A percentile compares a stretch with the other conserved stretches of the same genome.
phyloP scores from a whole-genome alignment of 495 filamentous ascomycete genomes.

The Neurospora sp. region DNA sequence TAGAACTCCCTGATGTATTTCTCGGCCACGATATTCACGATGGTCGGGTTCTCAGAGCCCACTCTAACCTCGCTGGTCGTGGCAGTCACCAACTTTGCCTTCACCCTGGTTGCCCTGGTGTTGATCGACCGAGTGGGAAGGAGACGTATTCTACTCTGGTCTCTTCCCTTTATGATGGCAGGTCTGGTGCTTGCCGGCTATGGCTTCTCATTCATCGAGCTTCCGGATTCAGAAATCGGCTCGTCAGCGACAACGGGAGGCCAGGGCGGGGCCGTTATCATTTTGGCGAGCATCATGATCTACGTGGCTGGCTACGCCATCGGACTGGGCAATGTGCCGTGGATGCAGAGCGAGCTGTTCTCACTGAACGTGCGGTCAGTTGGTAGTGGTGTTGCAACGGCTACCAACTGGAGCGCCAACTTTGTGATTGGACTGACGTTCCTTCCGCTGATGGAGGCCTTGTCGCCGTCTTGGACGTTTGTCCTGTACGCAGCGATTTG shows the following conservation, averaged over 20 bases:
- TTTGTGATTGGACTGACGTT: slow-evolving; percentile 83
- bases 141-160: slow-evolving; percentile 68
- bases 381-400: slow-evolving; percentile 73
- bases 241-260: slow-evolving; percentile 7
- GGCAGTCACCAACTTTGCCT: slow-evolving; percentile 72
- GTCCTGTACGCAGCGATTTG: slow-evolving; percentile 64
- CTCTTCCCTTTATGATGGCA: slow-evolving; percentile 72
- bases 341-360: slow-evolving; percentile 90
- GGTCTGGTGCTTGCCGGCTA: slow-evolving; percentile 58
- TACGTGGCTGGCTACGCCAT: slow-evolving; percentile 80
- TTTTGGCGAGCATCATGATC: slow-evolving; percentile 63
- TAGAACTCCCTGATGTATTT: slow-evolving; percentile 93
- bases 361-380: slow-evolving; percentile 71
- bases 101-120: slow-evolving; percentile 66
- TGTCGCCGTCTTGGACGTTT: slow-evolving; percentile 73
- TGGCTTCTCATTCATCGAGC: slow-evolving; percentile 52
- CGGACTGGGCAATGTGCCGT: slow-evolving; percentile 85
- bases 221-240: slow-evolving; percentile 14
- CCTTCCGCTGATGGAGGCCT: slow-evolving; percentile 68
- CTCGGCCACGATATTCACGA: slow-evolving; percentile 77
- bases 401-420: slow-evolving; percentile 83
- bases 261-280: slow-evolving; percentile 36
- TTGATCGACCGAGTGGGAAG: slow-evolving; percentile 75
- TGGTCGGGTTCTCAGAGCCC: slow-evolving; percentile 69
- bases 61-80: slow-evolving; percentile 74